These are phyloP conservation scores for Discostella pseudostelligera DNA, from an alignment of 108 stramenopile species.

Conservation along the genomic window DNA sequence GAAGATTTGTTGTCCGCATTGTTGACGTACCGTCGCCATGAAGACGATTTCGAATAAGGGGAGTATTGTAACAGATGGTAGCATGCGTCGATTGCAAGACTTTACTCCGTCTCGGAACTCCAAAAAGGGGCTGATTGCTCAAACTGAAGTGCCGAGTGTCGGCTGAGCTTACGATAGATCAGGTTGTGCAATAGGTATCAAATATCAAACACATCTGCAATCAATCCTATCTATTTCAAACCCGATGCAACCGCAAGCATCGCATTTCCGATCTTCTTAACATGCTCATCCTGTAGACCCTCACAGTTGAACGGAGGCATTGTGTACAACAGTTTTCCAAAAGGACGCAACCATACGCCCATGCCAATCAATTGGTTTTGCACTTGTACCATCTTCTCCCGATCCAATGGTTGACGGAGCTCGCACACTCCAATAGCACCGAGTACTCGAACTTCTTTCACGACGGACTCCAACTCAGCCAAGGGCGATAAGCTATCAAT, in stretches of 20 bases:
- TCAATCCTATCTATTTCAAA: too few species aligned
- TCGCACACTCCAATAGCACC: constrained; percentile 90
- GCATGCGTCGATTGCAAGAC: too few species aligned
- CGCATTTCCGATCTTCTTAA: constrained; percentile 52
- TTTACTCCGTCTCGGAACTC: too few species aligned
- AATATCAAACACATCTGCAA: too few species aligned
- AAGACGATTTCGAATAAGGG: too few species aligned
- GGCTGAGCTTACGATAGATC: too few species aligned
- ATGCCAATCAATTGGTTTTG: constrained; percentile 59
- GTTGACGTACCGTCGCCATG: too few species aligned
- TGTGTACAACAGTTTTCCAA: constrained; percentile 80
- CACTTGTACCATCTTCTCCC: constrained; percentile 49
- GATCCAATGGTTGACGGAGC: constrained; percentile 63
- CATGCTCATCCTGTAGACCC: constrained; percentile 40
- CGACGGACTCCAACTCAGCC: constrained; percentile 48
- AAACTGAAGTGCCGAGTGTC: too few species aligned
- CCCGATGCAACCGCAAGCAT: constrained; percentile 40
- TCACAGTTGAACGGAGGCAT: constrained; percentile 82
- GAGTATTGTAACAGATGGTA: too few species aligned
- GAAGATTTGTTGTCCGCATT: too few species aligned
- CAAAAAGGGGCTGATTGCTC: too few species aligned
- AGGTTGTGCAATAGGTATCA: too few species aligned
- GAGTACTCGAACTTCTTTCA: constrained; percentile 75
- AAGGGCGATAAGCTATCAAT: constrained; percentile 51
- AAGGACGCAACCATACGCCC: constrained; percentile 84